A percentile compares a stretch with the other conserved stretches of the same genome.
Conservation (phyloP, 306 rosid species). For the Potentilla sterilis region DNA sequence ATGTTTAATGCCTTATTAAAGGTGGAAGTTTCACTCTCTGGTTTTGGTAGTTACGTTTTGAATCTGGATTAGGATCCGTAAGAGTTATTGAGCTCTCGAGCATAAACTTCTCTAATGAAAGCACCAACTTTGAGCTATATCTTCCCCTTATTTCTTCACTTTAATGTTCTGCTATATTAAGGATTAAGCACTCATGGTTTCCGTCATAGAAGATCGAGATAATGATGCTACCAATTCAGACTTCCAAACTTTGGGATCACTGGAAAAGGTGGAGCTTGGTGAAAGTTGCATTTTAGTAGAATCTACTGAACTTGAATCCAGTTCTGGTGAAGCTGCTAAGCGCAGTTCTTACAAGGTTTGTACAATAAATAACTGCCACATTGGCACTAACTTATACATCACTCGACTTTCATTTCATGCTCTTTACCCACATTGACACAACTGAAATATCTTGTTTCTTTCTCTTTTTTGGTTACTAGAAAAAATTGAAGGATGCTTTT, state of each 20-base stretch:
- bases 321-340: background rate
- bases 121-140: background rate
- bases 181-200: background rate
- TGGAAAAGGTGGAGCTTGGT: constrained; percentile 5
- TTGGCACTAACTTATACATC: background rate
- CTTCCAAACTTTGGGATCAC: background rate
- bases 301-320: background rate
- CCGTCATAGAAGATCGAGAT: background rate
- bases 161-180: background rate
- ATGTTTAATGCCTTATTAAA: background rate
- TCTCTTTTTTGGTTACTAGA: background rate
- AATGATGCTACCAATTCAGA: background rate
- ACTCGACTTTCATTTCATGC: background rate
- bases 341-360: constrained; percentile 12
- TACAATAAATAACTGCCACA: background rate
- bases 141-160: background rate
- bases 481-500: constrained; percentile 9
- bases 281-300: constrained; percentile 9
- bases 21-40: background rate
- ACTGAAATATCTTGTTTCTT: background rate
- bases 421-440: background rate
- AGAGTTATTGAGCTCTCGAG: background rate
- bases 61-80: too few relatives aligned
- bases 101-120: background rate
- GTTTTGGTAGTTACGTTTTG: background rate